phyloP scores from a whole-genome alignment of 2,329 filamentous ascomycete species.

The Ceratocystis huliohia region DNA sequence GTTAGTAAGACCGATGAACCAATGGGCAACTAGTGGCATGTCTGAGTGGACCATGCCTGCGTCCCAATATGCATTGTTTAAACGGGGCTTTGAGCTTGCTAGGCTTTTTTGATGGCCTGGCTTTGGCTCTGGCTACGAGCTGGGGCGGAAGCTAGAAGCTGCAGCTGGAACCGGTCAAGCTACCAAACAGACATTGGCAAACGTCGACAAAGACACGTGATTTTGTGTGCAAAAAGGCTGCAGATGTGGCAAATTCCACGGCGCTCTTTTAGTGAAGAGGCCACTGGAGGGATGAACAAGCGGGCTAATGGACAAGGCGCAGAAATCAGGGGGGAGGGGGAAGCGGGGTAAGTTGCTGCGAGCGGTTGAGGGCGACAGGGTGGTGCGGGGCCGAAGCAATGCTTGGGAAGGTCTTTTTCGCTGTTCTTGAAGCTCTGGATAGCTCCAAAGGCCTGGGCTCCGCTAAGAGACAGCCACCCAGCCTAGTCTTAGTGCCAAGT shows the following conservation, averaged over 20 bases:
- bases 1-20: slow-evolving; percentile 29
- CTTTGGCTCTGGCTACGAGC: background rate
- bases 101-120: background rate
- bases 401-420: background rate
- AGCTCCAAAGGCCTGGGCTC: background rate
- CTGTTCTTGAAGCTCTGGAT: background rate
- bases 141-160: background rate
- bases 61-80: slow-evolving; percentile 14
- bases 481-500: background rate
- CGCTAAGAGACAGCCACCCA: background rate
- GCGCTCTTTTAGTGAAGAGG: background rate
- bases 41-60: slow-evolving; percentile 18
- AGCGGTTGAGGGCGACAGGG: slow-evolving; percentile 8
- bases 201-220: background rate
- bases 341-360: slow-evolving; percentile 15
- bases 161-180: background rate
- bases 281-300: background rate
- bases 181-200: too few relatives aligned
- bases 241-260: background rate
- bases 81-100: background rate
- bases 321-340: slow-evolving; percentile 14
- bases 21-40: slow-evolving; percentile 24
- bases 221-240: background rate
- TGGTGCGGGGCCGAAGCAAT: background rate
- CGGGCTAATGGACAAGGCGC: background rate